Conservation (phyloP, 352 stramenopile species). For the Pythium sukuiense region DNA sequence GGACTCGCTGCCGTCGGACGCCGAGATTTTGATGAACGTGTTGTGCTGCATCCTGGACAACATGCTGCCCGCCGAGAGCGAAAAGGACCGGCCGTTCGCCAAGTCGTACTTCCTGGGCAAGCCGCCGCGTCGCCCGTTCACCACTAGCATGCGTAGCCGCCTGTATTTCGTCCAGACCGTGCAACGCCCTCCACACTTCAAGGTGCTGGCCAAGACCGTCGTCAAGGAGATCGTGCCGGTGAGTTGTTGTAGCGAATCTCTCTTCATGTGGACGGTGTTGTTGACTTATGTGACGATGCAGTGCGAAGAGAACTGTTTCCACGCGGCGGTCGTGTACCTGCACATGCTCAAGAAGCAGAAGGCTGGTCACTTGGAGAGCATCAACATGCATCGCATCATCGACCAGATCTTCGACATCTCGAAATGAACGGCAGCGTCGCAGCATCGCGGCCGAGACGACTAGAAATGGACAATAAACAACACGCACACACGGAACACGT, state of each 20-base stretch:
- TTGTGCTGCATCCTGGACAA: slow-evolving; percentile 90
- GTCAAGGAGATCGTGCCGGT: slow-evolving; percentile 86
- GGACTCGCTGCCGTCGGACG: slow-evolving; percentile 71
- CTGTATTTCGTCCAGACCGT: slow-evolving; percentile 81
- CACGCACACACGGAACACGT: neutral
- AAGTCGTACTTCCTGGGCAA: slow-evolving; percentile 82
- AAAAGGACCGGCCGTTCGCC: slow-evolving; percentile 79
- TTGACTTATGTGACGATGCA: slow-evolving; percentile 23
- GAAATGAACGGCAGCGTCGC: slow-evolving; percentile 44
- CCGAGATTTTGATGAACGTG: slow-evolving; percentile 87
- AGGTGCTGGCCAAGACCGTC: slow-evolving; percentile 69
- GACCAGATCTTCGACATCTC: slow-evolving; percentile 83
- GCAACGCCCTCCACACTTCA: slow-evolving; percentile 77
- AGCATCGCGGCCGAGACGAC: neutral
- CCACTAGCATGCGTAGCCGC: slow-evolving; percentile 61
- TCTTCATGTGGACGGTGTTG: neutral
- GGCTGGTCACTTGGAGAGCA: slow-evolving; percentile 83
- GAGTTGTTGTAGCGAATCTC: slow-evolving; percentile 14
- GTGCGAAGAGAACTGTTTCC: slow-evolving; percentile 85
- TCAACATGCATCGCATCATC: slow-evolving; percentile 86
- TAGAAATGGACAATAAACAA: slow-evolving; percentile 1
- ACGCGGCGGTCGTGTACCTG: slow-evolving; percentile 82
- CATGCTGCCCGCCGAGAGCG: slow-evolving; percentile 72
- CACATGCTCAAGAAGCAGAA: slow-evolving; percentile 87
- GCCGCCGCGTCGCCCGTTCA: slow-evolving; percentile 71